Conservation (phyloP, 345 rosid genomes). For the Eucalyptus caleyi region DNA sequence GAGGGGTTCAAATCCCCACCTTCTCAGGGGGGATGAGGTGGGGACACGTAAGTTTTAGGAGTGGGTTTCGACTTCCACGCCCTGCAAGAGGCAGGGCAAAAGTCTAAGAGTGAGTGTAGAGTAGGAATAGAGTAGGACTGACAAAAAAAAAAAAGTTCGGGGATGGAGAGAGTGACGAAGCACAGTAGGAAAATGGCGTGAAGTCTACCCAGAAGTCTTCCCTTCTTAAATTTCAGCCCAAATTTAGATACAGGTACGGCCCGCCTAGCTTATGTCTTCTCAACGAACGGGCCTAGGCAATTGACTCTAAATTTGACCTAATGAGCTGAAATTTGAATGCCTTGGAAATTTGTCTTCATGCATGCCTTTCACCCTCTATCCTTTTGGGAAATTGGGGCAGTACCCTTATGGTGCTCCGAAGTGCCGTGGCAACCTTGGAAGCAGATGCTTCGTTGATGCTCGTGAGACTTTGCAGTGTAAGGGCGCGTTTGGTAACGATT, state of each 20-base stretch:
- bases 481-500: no score
- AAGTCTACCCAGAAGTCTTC: neutral
- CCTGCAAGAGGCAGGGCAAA: no score
- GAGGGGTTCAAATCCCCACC: no score
- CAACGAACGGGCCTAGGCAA: neutral
- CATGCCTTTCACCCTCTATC: neutral
- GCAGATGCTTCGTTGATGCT: neutral
- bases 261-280: neutral
- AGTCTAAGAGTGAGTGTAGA: no score
- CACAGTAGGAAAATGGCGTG: neutral
- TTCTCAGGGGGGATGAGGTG: no score
- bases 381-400: neutral
- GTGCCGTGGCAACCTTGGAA: neutral
- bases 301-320: neutral
- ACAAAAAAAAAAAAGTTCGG: no score
- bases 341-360: no score
- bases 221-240: neutral
- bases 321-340: no score
- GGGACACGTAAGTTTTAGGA: no score
- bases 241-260: neutral
- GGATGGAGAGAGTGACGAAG: neutral
- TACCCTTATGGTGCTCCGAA: neutral
- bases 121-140: no score
- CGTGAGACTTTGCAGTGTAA: fast-evolving
- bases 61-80: no score